A percentile compares a stretch with the other conserved stretches of the same genome.
phyloP scores from a whole-genome alignment of 148 eudicot species.

The Oxyria digyna region DNA sequence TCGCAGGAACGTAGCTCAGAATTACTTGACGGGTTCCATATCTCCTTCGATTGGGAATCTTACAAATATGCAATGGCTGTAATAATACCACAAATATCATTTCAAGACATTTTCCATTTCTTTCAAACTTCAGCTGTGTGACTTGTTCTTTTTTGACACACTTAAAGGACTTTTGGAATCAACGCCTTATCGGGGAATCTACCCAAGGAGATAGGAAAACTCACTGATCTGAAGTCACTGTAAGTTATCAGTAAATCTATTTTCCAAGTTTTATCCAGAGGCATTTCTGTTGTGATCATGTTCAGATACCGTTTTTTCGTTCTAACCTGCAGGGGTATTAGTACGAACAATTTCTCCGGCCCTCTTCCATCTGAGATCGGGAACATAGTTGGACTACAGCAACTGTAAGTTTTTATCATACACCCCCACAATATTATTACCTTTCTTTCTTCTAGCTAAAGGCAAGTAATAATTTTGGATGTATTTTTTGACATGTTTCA shows the following conservation, averaged over 20 bases:
- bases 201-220: constrained; percentile 55
- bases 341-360: constrained; percentile 62
- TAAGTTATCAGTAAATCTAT: constrained; percentile 18
- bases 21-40: constrained; percentile 59
- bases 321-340: constrained; percentile 33
- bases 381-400: constrained; percentile 31
- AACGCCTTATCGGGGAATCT: constrained; percentile 60
- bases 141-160: background rate
- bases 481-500: background rate
- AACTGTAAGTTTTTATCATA: constrained; percentile 45
- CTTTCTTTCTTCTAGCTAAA: background rate
- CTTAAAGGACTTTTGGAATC: constrained; percentile 39
- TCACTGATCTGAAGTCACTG: constrained; percentile 45
- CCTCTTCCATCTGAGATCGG: constrained; percentile 73
- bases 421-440: background rate
- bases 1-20: constrained; percentile 41
- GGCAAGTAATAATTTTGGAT: background rate
- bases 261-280: background rate
- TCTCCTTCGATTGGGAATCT: constrained; percentile 62
- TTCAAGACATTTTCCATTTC: background rate
- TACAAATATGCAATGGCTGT: constrained; percentile 55
- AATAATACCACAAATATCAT: background rate
- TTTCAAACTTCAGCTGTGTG: background rate
- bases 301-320: background rate
- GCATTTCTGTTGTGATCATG: background rate